A percentile compares a stretch with the other conserved stretches of the same genome.
phyloP scores from a whole-genome alignment of 1,284 basidiomycete species.

The Testicularia cyperi region DNA sequence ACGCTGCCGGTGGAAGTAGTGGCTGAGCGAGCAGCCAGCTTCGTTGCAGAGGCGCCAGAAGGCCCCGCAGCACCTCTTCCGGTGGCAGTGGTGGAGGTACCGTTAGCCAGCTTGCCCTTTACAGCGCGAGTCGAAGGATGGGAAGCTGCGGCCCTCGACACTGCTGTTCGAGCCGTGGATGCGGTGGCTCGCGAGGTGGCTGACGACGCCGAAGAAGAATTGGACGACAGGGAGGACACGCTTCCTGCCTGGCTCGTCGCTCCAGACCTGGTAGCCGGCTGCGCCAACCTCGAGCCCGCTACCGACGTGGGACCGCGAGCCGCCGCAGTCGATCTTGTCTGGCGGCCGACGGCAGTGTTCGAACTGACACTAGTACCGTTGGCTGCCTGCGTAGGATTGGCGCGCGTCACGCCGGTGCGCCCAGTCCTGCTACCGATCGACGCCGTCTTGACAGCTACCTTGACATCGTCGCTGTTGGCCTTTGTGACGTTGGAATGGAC shows the following conservation, averaged over 20 bases:
- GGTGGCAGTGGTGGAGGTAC: slow-evolving; percentile 1
- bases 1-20: slow-evolving; percentile 3
- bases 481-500: slow-evolving; percentile 1
- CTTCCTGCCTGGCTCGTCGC: slow-evolving; percentile 30
- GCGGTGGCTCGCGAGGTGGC: slow-evolving; percentile 29
- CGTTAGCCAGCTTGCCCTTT: slow-evolving; percentile 3
- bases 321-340: slow-evolving; percentile 15
- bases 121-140: slow-evolving; percentile 5
- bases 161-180: slow-evolving; percentile 6
- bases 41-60: background rate
- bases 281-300: no score
- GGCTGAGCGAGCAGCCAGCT: background rate
- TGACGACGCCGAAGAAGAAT: slow-evolving; percentile 18
- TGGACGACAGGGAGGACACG: slow-evolving; percentile 21
- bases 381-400: slow-evolving; percentile 15
- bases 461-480: slow-evolving; percentile 19
- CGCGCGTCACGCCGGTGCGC: no score
- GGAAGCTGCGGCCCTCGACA: slow-evolving; percentile 5
- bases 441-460: slow-evolving; percentile 10
- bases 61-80: background rate
- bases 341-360: slow-evolving; percentile 6
- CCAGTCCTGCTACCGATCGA: slow-evolving; percentile 2
- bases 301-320: no score
- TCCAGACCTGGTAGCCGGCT: slow-evolving; percentile 3
- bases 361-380: slow-evolving; percentile 3